Percentiles rank a stretch among this genome's conserved stretches.
Conservation (phyloP, 192 early-diverging fungal genomes). For the Geranomyces variabilis region DNA sequence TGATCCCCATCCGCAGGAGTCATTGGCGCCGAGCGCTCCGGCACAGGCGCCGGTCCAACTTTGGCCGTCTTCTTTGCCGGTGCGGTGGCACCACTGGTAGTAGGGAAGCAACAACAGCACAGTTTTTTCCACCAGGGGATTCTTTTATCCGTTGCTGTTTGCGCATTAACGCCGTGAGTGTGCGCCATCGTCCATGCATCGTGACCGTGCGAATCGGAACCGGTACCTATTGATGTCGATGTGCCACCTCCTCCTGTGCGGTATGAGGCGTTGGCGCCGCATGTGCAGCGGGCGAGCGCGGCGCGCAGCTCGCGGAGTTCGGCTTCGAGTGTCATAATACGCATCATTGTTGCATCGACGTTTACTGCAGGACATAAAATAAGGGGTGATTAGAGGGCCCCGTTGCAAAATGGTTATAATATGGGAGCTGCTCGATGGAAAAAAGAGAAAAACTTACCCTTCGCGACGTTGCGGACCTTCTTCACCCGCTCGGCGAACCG, state of each 20-base stretch:
- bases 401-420: background rate
- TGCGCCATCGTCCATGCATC: constrained; percentile 34
- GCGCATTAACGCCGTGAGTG: background rate
- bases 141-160: constrained; percentile 8
- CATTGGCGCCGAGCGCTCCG: constrained; percentile 13
- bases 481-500: constrained; percentile 49
- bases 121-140: constrained; percentile 24
- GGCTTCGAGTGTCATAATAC: constrained; percentile 42
- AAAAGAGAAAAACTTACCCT: constrained; percentile 4
- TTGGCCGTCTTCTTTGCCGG: background rate
- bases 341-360: constrained; percentile 45
- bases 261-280: constrained; percentile 19
- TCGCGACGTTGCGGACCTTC: constrained; percentile 44
- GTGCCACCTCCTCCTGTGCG: background rate
- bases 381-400: background rate
- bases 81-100: background rate
- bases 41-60: constrained; percentile 9
- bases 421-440: background rate
- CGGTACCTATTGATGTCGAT: background rate
- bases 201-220: background rate
- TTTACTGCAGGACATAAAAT: constrained; percentile 27
- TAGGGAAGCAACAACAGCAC: background rate
- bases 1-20: background rate
- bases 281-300: constrained; percentile 36
- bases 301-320: constrained; percentile 33